Evolutionary conservation across 1,284 basidiomycete genomes (phyloP).

Genomic region (Porogramme epimiltina): DNA sequence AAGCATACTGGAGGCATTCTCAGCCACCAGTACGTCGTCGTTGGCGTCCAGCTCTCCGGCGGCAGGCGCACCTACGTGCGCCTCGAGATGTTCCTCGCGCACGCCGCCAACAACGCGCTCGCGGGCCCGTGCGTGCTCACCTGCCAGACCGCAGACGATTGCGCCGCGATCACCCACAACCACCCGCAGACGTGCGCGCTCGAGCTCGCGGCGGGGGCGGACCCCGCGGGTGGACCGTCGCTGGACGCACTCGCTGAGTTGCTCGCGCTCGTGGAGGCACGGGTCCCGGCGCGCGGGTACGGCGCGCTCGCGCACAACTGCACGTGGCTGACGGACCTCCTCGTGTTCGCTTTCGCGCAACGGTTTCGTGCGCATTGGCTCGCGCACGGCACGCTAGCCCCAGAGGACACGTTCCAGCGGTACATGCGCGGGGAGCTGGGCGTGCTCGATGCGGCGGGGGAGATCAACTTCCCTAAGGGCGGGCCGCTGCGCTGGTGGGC

Average conservation of each 20-base stretch:
- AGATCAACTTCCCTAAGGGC: not conserved
- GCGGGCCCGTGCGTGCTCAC: not conserved
- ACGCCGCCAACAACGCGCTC: not conserved
- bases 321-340: constrained; percentile 5
- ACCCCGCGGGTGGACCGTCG: not conserved
- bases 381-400: not conserved
- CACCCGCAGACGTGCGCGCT: not conserved
- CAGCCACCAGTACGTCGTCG: constrained; percentile 1
- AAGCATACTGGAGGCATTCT: not conserved
- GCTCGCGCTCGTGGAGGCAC: not conserved
- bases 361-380: constrained; percentile 3
- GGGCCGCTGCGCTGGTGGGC: not conserved
- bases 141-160: not conserved
- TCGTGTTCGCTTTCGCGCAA: constrained; percentile 3
- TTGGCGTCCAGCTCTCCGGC: not conserved
- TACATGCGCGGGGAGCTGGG: constrained; percentile 5
- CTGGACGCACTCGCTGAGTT: constrained; percentile 6
- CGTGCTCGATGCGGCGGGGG: not conserved
- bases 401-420: not conserved
- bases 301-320: constrained; percentile 4
- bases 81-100: constrained; percentile 1
- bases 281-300: not conserved
- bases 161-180: not conserved
- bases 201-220: not conserved
- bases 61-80: not conserved